A percentile compares a stretch with the other conserved stretches of the same genome.
These are phyloP conservation scores for Tetracladium setigerum DNA, from an alignment of 495 filamentous ascomycete genomes.

Conservation along the genomic window DNA sequence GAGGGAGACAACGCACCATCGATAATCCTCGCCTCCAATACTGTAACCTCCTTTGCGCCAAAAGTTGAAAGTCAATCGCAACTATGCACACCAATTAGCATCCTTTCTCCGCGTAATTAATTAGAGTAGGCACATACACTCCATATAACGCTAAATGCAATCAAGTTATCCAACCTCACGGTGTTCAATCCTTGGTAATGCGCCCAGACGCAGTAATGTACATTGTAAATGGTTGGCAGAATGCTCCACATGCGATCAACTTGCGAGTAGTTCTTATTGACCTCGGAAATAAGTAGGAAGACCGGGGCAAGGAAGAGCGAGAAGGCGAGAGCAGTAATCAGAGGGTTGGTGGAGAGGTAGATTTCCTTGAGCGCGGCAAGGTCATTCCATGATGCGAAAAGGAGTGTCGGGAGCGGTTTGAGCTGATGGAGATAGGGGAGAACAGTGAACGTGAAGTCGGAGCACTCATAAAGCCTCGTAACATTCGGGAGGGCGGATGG, in stretches of 20 bases:
- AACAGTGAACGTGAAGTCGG: conserved; percentile 65
- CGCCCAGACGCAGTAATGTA: conserved; percentile 78
- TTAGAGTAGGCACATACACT: conserved; percentile 51
- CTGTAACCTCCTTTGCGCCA: conserved; percentile 92
- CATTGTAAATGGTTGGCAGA: conserved; percentile 78
- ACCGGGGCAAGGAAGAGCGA: conserved; percentile 58
- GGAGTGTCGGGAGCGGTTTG: conserved; percentile 55
- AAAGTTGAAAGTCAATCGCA: conserved; percentile 90
- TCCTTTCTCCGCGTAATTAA: neutral
- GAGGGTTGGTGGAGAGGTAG: conserved; percentile 83
- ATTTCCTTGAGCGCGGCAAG: conserved; percentile 46
- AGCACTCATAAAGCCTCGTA: conserved; percentile 59
- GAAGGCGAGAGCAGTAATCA: conserved; percentile 68
- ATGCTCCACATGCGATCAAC: conserved; percentile 90
- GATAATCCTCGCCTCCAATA: conserved; percentile 86
- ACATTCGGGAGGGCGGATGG: conserved; percentile 48
- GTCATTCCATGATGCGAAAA: conserved; percentile 49
- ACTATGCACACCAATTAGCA: conserved; percentile 28
- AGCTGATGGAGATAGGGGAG: conserved; percentile 72
- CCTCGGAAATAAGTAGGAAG: conserved; percentile 67
- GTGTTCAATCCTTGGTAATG: conserved; percentile 66
- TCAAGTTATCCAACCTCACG: conserved; percentile 61
- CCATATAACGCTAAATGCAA: conserved; percentile 69
- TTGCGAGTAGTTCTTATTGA: conserved; percentile 90
- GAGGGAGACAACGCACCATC: conserved; percentile 50